Conservation (phyloP, 2,329 filamentous ascomycete genomes). For the Aspergillus ustus region DNA sequence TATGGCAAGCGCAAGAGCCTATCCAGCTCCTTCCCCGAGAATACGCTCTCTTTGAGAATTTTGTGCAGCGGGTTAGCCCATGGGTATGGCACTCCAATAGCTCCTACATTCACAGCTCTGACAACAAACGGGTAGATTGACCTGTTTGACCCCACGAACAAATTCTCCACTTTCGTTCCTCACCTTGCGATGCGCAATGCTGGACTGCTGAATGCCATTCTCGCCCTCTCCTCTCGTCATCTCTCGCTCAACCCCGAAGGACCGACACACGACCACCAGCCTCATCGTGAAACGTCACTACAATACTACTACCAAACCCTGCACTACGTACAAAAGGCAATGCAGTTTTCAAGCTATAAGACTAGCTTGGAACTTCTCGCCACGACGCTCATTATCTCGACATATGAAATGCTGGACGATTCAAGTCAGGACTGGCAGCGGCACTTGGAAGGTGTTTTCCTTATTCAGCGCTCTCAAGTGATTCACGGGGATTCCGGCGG, state of each 20-base stretch:
- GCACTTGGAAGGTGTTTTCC: constrained; percentile 68
- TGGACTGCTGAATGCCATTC: constrained; percentile 61
- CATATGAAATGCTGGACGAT: constrained; percentile 69
- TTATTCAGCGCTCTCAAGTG: constrained; percentile 66
- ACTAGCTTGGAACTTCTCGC: constrained; percentile 62
- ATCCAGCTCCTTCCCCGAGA: constrained; percentile 8
- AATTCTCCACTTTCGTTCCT: constrained; percentile 44
- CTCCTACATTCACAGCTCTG: not conserved
- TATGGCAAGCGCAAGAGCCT: constrained; percentile 9
- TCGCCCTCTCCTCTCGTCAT: constrained; percentile 61
- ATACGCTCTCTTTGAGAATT: constrained; percentile 10
- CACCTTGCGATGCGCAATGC: constrained; percentile 56
- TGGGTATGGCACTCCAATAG: not conserved
- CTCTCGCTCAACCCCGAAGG: constrained; percentile 42
- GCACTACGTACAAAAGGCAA: constrained; percentile 64
- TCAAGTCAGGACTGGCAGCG: constrained; percentile 63
- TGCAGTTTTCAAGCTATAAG: constrained; percentile 63
- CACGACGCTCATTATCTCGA: constrained; percentile 64
- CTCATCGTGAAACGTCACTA: not conserved
- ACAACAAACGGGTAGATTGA: constrained; percentile 41
- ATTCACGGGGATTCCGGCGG: constrained; percentile 64
- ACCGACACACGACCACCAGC: not conserved
- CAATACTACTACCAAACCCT: constrained; percentile 68
- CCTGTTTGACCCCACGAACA: constrained; percentile 48
- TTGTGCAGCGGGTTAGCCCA: constrained; percentile 7